Evolutionary conservation across 2,329 filamentous ascomycete genomes (phyloP), one percentile per base, ranked within the genome.

Genomic region (Hypoxylon sp.): DNA sequence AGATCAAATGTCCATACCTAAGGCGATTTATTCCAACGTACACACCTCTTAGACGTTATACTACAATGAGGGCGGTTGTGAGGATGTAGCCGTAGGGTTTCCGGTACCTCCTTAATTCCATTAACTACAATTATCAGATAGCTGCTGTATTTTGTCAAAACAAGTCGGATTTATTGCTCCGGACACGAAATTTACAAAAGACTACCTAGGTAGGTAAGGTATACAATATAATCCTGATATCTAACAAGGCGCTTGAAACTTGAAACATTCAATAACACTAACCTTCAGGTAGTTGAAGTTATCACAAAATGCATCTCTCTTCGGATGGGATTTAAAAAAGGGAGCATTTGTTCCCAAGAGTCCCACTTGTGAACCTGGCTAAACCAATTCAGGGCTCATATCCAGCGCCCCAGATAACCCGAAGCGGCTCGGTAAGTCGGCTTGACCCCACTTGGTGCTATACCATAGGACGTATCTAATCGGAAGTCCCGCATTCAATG

Each of bases 321-420:
- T 54, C 3, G 37, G 39, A 63, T 58, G 46, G 50, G 8, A 66
- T 57, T 57, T 51, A 3, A 61, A 22, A 22, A 44, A 55, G 26
- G 37, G 60, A 60, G 55, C 48, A 61, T 61, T 65, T 65, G 60
- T 68, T 68, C 66, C 55, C 39, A 48, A 42, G 35, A 48, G 46
- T 31, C 19, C 66, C 66, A 58, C 61, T n/a, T 19, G n/a, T n/a
- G 2, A 6, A 14, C 5, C 1, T 4, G 10, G n/a, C 55, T 57
- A 60, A 53, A 13, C 65, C 35, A 44, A 14, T 59, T 51, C 10
- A 3, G 44, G 54, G 33, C 31, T 6, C 26, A 1, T 14, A 29
- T 26, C 31, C 13, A 52, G 17, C 26, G 31, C 10, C 29, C 33
- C 37, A 33, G 14, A 37, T 26, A 24, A 50, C 47, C 24, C 22